Conservation (phyloP, 148 eudicot species). For the Tetragonia tetragonoides region DNA sequence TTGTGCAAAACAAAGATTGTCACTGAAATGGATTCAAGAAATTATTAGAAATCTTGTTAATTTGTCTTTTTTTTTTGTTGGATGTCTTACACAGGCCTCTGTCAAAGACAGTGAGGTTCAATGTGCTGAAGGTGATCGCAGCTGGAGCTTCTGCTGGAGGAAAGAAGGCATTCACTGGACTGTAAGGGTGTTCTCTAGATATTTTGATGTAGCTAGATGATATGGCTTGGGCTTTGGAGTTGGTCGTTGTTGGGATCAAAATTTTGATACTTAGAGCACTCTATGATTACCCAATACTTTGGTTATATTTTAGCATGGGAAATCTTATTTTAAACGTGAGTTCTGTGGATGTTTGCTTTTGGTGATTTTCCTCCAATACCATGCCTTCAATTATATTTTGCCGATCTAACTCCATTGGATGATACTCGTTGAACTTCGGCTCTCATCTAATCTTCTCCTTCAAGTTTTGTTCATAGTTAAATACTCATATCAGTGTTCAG, state of each 20-base stretch:
- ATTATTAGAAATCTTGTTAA: too few species aligned
- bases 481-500: too few species aligned
- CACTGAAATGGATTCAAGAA: too few species aligned
- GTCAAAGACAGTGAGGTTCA: constrained; percentile 62
- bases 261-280: constrained; percentile 10
- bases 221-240: not conserved
- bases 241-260: not conserved
- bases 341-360: too few species aligned
- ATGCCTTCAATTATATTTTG: too few species aligned
- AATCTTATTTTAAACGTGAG: not conserved
- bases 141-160: constrained; percentile 53
- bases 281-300: not conserved
- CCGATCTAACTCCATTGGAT: too few species aligned
- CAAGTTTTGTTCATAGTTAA: too few species aligned
- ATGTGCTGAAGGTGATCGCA: constrained; percentile 61
- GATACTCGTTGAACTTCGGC: too few species aligned
- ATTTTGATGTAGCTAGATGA: constrained; percentile 9
- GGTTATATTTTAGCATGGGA: not conserved
- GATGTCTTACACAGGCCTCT: constrained; percentile 36
- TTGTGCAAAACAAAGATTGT: too few species aligned
- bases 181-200: constrained; percentile 23
- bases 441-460: too few species aligned
- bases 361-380: too few species aligned
- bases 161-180: constrained; percentile 54
- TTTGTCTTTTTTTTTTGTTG: not conserved